Evolutionary conservation across 2,329 filamentous ascomycete genomes (phyloP), one percentile per base, ranked within the genome.

Genomic region (Apiospora rasikravindrae): DNA sequence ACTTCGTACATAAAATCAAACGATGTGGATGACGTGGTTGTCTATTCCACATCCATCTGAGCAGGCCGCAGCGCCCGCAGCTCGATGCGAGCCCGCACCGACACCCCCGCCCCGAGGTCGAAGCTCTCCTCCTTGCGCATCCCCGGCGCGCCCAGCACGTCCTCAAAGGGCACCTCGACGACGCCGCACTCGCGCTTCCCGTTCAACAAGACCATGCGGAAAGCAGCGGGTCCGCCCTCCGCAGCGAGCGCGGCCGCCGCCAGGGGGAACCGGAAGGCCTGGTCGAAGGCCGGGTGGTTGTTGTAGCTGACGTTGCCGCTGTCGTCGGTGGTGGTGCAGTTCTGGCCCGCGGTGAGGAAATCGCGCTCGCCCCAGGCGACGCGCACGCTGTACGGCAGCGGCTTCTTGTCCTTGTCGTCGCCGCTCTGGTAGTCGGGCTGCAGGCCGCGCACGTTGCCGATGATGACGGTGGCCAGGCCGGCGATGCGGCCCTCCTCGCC

Each of bases 251-350:
- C 73, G 16, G 77, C 78, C 11, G 77, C 79, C 22, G 77, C 77
- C 8, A 87, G 71, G 0, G 84, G 83, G 64, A 87, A 80, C 10
- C 77, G 78, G 77, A 86, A 87, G 0, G 82, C 81, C 74, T 83
- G 81, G 72, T 86, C 84, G 70, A 86, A 87, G 2, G 81, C 78
- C 2, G 85, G 85, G 75, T 86, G 85, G 75, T 86, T 87, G 78
- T 84, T 87, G 79, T 84, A 84, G 73, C 87, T 85, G 69, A 87
- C 85, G 2, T 77, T 81, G 1, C 85, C 85, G 0, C 2, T 10
- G 40, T 42, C 40, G 40, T 42, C 40, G 40, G 8, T 2, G 40
- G 84, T 84, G 1, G 78, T 80, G 75, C 87, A 85, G 0, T 80
- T 77, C 78, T 85, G 84, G 71, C 80, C 77, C 1, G 80, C 82